Evolutionary conservation across 192 early-diverging fungal species (phyloP).

Genomic region (Glomus cerebriforme): DNA sequence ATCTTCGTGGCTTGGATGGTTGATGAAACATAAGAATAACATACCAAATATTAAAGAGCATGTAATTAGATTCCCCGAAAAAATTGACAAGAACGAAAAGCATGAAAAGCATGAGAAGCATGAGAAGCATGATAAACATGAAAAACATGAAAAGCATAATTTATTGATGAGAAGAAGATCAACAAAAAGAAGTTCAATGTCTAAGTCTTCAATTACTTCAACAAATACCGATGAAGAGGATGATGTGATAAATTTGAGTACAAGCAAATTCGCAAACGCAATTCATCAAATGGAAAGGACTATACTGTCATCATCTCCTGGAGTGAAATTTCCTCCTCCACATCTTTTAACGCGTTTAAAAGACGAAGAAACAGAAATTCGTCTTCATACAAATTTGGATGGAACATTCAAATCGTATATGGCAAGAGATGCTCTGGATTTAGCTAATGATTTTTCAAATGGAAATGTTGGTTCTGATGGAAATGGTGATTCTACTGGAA

Average conservation of each 20-base stretch:
- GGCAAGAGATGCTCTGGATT: constrained; percentile 36
- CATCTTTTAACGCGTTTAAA: constrained; percentile 66
- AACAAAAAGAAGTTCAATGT: neutral
- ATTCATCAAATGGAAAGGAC: constrained; percentile 55
- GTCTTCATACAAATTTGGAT: constrained; percentile 34
- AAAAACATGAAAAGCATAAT: neutral
- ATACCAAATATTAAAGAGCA: constrained; percentile 36
- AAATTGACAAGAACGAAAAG: too few species aligned
- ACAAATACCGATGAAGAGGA: constrained; percentile 30
- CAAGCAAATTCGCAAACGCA: constrained; percentile 43
- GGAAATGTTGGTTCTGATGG: neutral
- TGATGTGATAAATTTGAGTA: constrained; percentile 38
- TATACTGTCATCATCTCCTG: constrained; percentile 79
- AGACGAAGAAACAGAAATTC: constrained; percentile 52
- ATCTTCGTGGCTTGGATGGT: constrained; percentile 39
- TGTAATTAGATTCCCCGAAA: constrained; percentile 21
- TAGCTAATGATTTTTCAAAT: constrained; percentile 34
- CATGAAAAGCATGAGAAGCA: too few species aligned
- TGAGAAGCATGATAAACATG: constrained; percentile 18
- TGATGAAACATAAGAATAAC: constrained; percentile 33
- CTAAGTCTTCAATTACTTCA: neutral
- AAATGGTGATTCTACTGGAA: constrained; percentile 22
- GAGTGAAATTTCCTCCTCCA: constrained; percentile 78
- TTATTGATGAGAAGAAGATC: neutral
- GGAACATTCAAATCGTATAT: constrained; percentile 36